Evolutionary conservation across 306 rosid species (phyloP).

Genomic region (peach (Prunus persica)): Prunus_persica_NCBIv2 NC_034015.1:8538501-8539000

Average conservation of each 20-base stretch:
- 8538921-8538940: constrained; percentile 35
- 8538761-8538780: constrained; percentile 35
- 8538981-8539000: constrained; percentile 39
- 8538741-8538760: constrained; percentile 49
- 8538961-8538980: constrained; percentile 49
- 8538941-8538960: constrained; percentile 50
- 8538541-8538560: neutral
- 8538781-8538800: constrained; percentile 41
- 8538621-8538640: constrained; percentile 10
- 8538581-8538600: neutral
- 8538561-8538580: neutral
- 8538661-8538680: neutral
- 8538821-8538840: constrained; percentile 53
- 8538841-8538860: constrained; percentile 40
- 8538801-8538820: constrained; percentile 42
- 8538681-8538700: neutral
- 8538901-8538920: constrained; percentile 36
- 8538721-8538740: constrained; percentile 53
- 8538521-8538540: no score
- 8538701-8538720: constrained; percentile 48
- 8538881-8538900: constrained; percentile 38
- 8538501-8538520: no score
- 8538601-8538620: neutral
- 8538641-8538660: neutral
- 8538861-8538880: constrained; percentile 29